phyloP scores from a whole-genome alignment of 192 early-diverging fungal genomes.

The Paraglomus brasilianum region DNA sequence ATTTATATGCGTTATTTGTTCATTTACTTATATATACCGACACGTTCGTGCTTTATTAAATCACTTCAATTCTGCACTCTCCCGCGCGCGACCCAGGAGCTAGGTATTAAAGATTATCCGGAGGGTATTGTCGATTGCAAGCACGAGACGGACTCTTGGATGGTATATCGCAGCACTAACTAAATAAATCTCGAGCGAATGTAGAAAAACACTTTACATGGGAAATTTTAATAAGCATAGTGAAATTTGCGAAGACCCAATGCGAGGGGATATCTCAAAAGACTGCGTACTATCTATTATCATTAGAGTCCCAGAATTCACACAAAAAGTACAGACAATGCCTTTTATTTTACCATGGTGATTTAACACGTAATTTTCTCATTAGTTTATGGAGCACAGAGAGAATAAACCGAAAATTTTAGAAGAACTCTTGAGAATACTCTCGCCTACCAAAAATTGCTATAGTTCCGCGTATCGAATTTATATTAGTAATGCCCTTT shows the following conservation, averaged over 20 bases:
- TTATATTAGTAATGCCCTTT: too few species aligned
- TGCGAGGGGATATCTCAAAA: not conserved
- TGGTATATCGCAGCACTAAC: not conserved
- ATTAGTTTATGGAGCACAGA: too few species aligned
- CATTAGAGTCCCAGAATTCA: too few species aligned
- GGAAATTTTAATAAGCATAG: not conserved
- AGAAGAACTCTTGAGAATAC: too few species aligned
- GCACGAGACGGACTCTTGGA: not conserved
- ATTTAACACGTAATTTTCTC: too few species aligned
- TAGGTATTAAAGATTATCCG: slow-evolving; percentile 25
- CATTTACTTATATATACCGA: too few species aligned
- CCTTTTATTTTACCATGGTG: too few species aligned
- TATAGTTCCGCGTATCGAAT: too few species aligned
- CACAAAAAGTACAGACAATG: too few species aligned
- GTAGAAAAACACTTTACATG: not conserved
- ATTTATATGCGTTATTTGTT: not conserved
- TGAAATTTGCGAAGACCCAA: not conserved
- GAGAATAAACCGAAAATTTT: too few species aligned
- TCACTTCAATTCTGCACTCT: not conserved
- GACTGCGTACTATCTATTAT: not conserved
- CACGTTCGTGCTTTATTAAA: not conserved
- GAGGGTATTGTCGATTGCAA: not conserved
- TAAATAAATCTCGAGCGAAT: not conserved
- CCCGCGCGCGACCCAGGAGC: slow-evolving; percentile 17
- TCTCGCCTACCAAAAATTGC: too few species aligned